Evolutionary conservation across 768 basidiomycete species (phyloP).

Genomic region (Tricholoma bakamatsutake): DNA sequence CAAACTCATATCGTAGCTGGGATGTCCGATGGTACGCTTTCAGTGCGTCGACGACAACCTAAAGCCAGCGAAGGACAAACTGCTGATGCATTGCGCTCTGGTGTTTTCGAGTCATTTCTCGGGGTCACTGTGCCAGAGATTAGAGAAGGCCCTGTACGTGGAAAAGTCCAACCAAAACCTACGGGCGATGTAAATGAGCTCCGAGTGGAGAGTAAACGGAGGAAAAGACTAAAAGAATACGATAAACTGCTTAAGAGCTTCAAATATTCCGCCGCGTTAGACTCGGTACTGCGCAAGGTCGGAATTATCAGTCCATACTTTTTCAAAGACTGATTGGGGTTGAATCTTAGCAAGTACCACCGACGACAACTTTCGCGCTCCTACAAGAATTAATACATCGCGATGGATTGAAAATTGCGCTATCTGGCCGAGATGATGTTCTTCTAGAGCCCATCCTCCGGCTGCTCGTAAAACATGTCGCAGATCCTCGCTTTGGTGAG

Average conservation of each 20-base stretch:
- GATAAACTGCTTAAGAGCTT: constrained; percentile 87
- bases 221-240: constrained; percentile 74
- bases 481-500: constrained; percentile 90
- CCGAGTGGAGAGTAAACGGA: constrained; percentile 66
- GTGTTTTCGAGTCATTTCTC: constrained; percentile 65
- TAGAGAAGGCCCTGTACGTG: constrained; percentile 43
- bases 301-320: constrained; percentile 6
- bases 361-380: constrained; percentile 82
- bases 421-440: constrained; percentile 90
- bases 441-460: constrained; percentile 88
- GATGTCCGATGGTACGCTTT: constrained; percentile 98
- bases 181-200: constrained; percentile 69
- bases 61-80: constrained; percentile 54
- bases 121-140: constrained; percentile 47
- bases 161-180: constrained; percentile 42
- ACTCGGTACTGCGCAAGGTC: constrained; percentile 85
- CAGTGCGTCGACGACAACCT: constrained; percentile 83
- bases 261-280: constrained; percentile 91
- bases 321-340: neutral
- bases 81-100: constrained; percentile 39
- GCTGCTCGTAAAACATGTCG: constrained; percentile 76
- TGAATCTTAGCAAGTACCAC: constrained; percentile 65
- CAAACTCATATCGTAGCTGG: constrained; percentile 95
- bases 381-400: constrained; percentile 91
- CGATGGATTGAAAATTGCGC: constrained; percentile 80